phyloP scores from a whole-genome alignment of 495 filamentous ascomycete genomes.

The Parathielavia hyrcaniae region DNA sequence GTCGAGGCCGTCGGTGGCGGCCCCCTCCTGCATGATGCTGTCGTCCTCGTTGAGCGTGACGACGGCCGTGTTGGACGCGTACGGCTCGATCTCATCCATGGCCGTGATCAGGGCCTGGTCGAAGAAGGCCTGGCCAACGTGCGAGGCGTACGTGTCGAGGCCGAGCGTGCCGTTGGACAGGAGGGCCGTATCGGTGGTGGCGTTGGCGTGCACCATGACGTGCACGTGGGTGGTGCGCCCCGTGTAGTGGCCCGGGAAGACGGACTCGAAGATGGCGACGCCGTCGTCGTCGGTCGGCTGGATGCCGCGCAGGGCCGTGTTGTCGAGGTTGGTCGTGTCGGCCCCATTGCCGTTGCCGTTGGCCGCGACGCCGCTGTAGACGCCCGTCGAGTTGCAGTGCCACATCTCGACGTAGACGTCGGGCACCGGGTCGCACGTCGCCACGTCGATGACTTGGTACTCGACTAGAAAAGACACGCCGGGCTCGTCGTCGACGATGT shows the following conservation, averaged over 20 bases:
- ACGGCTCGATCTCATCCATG: slow-evolving; percentile 52
- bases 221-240: slow-evolving; percentile 43
- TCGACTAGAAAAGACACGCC: slow-evolving; percentile 55
- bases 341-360: slow-evolving; percentile 45
- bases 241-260: slow-evolving; percentile 54
- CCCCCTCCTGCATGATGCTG: slow-evolving; percentile 38
- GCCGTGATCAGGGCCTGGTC: slow-evolving; percentile 50
- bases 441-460: slow-evolving; percentile 54
- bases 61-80: slow-evolving; percentile 51
- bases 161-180: slow-evolving; percentile 46
- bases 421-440: slow-evolving; percentile 52
- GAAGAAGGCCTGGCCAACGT: slow-evolving; percentile 61
- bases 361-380: slow-evolving; percentile 51
- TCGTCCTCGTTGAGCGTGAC: slow-evolving; percentile 48
- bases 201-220: slow-evolving; percentile 44
- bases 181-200: too few species aligned
- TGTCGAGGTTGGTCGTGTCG: slow-evolving; percentile 41
- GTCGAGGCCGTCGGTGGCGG: slow-evolving; percentile 39
- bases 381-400: slow-evolving; percentile 45
- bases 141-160: slow-evolving; percentile 40
- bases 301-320: slow-evolving; percentile 48
- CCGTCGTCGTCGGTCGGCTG: slow-evolving; percentile 45
- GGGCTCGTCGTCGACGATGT: slow-evolving; percentile 49
- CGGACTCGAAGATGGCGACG: slow-evolving; percentile 45
- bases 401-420: slow-evolving; percentile 56